Evolutionary conservation across 2,329 filamentous ascomycete genomes (phyloP).

Genomic region (Botryotinia globosa): DNA sequence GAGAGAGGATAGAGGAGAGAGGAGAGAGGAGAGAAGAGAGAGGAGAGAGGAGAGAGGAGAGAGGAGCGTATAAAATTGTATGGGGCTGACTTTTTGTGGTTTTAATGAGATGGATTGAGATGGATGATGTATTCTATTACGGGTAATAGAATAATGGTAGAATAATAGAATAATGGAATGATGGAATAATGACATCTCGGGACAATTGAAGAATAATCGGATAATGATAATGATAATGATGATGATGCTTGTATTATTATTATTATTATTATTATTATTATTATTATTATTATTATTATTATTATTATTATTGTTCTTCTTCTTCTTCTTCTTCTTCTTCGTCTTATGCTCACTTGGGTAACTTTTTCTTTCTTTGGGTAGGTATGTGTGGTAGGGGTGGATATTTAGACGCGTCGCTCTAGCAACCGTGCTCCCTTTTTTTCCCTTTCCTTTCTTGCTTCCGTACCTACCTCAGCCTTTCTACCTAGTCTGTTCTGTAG

Average conservation of each 20-base stretch:
- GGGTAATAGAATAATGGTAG: background rate
- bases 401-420: constrained; percentile 9
- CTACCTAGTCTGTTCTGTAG: no score
- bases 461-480: background rate
- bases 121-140: background rate
- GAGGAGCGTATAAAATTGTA: background rate
- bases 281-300: background rate
- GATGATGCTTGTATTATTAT: no score
- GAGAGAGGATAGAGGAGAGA: background rate
- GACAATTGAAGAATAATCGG: background rate
- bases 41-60: background rate
- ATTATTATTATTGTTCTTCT: no score
- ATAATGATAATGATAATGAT: background rate
- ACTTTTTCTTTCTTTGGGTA: background rate
- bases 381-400: background rate
- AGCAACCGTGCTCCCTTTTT: constrained; percentile 14
- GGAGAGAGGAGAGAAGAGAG: background rate
- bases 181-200: no score
- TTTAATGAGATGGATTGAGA: background rate
- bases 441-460: background rate
- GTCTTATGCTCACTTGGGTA: background rate
- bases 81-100: background rate
- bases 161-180: background rate
- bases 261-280: no score
- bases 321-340: no score